Conservation (phyloP, 2,329 filamentous ascomycete species). For the Triangularia setosa region DNA sequence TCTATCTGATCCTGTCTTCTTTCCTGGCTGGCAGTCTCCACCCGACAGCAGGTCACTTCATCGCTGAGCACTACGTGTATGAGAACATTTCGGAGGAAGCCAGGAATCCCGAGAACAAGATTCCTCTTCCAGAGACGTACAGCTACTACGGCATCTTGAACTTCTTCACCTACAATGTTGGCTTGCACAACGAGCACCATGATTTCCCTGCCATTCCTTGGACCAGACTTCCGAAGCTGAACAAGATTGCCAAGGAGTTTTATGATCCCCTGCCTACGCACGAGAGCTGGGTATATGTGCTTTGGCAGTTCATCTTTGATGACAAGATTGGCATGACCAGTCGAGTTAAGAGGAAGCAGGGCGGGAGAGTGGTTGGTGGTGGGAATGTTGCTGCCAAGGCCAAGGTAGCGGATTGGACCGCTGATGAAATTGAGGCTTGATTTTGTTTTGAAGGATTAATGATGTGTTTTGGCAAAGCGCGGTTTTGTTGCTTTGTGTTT, state of each 20-base stretch:
- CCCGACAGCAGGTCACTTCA: constrained; percentile 95
- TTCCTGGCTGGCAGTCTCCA: constrained; percentile 94
- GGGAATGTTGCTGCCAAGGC: constrained; percentile 30
- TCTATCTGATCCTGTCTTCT: constrained; percentile 82
- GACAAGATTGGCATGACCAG: constrained; percentile 85
- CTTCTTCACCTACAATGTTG: constrained; percentile 92
- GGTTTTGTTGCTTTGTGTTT: not conserved
- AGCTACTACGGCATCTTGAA: constrained; percentile 95
- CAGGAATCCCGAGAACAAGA: constrained; percentile 53
- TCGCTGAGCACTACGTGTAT: constrained; percentile 93
- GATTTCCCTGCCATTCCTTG: constrained; percentile 97
- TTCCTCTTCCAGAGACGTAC: constrained; percentile 86
- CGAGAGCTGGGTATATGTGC: constrained; percentile 84
- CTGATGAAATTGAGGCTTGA: constrained; percentile 65
- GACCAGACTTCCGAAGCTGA: constrained; percentile 76
- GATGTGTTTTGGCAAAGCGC: not conserved
- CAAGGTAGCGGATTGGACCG: constrained; percentile 56
- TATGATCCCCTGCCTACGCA: constrained; percentile 85
- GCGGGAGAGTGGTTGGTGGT: constrained; percentile 58
- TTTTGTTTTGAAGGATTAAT: not conserved
- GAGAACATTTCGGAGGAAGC: constrained; percentile 55
- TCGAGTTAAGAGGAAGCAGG: constrained; percentile 86
- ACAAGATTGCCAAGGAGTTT: constrained; percentile 82
- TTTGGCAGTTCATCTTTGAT: constrained; percentile 95
- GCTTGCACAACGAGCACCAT: constrained; percentile 97